Evolutionary conservation across 306 rosid genomes (phyloP), one percentile per base, ranked within the genome.

Genomic region (Prunus armeniaca): DNA sequence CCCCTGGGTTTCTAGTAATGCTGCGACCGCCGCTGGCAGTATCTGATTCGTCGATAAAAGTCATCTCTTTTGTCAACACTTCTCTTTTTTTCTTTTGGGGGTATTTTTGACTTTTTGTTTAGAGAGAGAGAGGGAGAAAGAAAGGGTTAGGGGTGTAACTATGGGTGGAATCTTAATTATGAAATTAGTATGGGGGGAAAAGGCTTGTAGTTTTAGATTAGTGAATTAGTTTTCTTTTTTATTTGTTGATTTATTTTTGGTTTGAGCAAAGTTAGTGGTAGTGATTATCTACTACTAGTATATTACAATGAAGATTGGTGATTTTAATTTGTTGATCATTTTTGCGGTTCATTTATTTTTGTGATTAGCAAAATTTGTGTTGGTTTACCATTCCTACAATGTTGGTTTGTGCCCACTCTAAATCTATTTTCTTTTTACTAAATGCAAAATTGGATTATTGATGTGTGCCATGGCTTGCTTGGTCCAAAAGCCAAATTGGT

Each of bases 21-120:
- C 95, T 34, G 86, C 97, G 51, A 67, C 97, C 27, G 87, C 91
- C 57, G 88, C 91, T 38, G 84, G 91, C 12, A 82, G 96, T 34
- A 81, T 80, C 78, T 93, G 82, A 90, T 27, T 77, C 32, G 24
- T 12, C 74, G 43, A 18, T 57, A 43, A 57, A 73, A 46, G 69
- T 73, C 77, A 18, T 58, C 69, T 46, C 47, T 45, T 61, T 61
- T 64, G 69, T 63, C 22, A 15, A 63, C 15, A 3, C 17, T 24
- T 45, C 49, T 55, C 32, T 30, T 50, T 55, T 32, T 66, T 45
- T 8, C 20, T 46, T 45, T 45, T 68, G 19, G 18, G 76, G 76
- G 41, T 38, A 4, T 5, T 30, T 63, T 63, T 63, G 45, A 63
- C 67, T 63, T 18, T 60, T 17, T 7, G 13, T 30, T 15, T 32